Base-by-base conservation (phyloP, 306 rosid genomes). In the Vigna reflexopilosa region DNA sequence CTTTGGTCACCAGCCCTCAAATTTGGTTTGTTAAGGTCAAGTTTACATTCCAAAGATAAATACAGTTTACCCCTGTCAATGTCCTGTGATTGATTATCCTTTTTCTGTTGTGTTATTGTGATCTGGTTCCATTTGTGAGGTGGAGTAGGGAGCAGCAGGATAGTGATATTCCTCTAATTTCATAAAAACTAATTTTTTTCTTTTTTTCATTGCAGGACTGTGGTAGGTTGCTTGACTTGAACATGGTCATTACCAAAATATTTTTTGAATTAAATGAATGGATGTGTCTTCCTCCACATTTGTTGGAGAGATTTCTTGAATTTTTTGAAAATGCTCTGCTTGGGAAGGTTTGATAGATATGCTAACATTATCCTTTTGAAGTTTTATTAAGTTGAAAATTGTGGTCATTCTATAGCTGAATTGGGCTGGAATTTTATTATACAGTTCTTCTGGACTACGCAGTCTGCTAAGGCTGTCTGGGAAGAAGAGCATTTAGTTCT, bases 261-360 rank as follows among this genome's bases (percentile, higher is more conserved):
- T 89, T 87, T 88, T 86, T 92, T 70, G 89, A 86, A 78, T 81
- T 89, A 70, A 83, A 87, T 38, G 89, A 91, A 80, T 83, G 92
- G 90, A 81, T 69, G 61, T 54, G 72, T 69, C 89, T 86, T 82
- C 86, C 93, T 68, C 72, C 77, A 75, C 72, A 76, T 69, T 69
- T 89, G 72, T 77, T 86, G 86, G 97, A 88, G 73, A 89, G 52
- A 78, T 84, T 88, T 81, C 80, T 92, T 71, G 90, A 88, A 59
- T 92, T 95, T 87, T 58, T 95, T 55, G 98, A 94, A 81, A 80
- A 75, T 67, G 86, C 86, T 10, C 83, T 94, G 81, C 89, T 84
- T 66, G 90, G 89, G 79, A 90, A 92, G 98, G 97, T 94, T 74
- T 56, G 88, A 48, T 61, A 82, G 59, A 50, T 83, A 34, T 64